Evolutionary conservation across 352 stramenopile genomes (phyloP).

Genomic region (Lagenidium sp.): DNA sequence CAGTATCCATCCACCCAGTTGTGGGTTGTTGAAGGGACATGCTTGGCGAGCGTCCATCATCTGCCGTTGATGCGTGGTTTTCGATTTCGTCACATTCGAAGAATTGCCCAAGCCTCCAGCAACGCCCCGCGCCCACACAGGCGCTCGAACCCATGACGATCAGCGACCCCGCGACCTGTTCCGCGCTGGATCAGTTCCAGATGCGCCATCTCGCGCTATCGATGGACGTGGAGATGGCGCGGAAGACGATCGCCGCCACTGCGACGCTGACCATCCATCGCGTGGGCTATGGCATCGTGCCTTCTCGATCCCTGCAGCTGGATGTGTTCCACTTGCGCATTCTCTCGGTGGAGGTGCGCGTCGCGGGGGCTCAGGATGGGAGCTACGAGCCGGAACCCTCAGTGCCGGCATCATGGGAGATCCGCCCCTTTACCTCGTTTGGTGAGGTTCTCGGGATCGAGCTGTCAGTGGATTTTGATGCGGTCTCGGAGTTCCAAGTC

Average conservation of each 20-base stretch:
- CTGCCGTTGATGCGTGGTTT: too few species aligned
- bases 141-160: constrained; percentile 1
- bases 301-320: constrained; percentile 34
- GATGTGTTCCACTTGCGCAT: constrained; percentile 59
- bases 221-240: constrained; percentile 36
- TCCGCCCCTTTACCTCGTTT: constrained; percentile 58
- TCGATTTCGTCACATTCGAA: too few species aligned
- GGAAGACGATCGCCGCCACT: constrained; percentile 14
- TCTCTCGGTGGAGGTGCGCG: constrained; percentile 24
- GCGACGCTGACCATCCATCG: constrained; percentile 31
- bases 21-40: too few species aligned
- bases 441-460: constrained; percentile 44
- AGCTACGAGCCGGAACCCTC: constrained; percentile 2
- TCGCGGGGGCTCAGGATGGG: constrained; percentile 4
- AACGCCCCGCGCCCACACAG: too few species aligned
- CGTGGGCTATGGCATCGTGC: too few species aligned
- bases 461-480: constrained; percentile 12
- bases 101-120: too few species aligned
- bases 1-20: too few species aligned
- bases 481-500: constrained; percentile 22
- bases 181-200: constrained; percentile 32
- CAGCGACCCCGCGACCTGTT: constrained; percentile 59
- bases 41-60: too few species aligned
- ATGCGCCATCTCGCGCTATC: constrained; percentile 42
- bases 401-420: constrained; percentile 15